phyloP scores from a whole-genome alignment of 768 basidiomycete species.

The Pleurotus citrinopileatus region DNA sequence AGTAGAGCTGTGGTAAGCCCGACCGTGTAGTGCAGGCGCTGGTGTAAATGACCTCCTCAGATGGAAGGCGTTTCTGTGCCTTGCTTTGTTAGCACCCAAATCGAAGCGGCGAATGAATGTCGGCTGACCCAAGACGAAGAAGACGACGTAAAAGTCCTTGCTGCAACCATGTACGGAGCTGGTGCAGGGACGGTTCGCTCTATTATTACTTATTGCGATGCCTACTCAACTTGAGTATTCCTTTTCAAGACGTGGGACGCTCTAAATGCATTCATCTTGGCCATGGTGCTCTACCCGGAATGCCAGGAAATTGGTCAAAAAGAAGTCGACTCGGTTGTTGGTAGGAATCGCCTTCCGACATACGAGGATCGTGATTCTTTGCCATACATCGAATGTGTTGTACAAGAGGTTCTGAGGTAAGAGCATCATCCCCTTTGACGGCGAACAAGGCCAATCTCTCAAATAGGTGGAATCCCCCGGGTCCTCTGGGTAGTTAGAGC shows the following conservation, averaged over 20 bases:
- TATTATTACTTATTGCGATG: no score
- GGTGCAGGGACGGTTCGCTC: constrained; percentile 31
- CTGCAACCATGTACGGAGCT: constrained; percentile 32
- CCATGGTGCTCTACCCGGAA: constrained; percentile 25
- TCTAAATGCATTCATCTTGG: constrained; percentile 20
- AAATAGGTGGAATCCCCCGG: constrained; percentile 16
- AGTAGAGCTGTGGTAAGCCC: neutral
- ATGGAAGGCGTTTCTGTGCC: constrained; percentile 21
- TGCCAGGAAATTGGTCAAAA: constrained; percentile 24
- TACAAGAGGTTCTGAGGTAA: constrained; percentile 17
- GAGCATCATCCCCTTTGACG: neutral
- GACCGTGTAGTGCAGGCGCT: no score
- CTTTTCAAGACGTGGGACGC: constrained; percentile 10
- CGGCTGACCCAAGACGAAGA: neutral
- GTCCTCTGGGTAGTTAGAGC: constrained; percentile 21
- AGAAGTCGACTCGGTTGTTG: constrained; percentile 25
- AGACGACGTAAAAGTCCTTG: constrained; percentile 20
- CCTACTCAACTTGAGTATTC: no score
- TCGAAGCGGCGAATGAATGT: constrained; percentile 6
- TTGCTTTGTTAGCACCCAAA: constrained; percentile 4
- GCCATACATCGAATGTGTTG: constrained; percentile 24
- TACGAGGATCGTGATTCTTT: constrained; percentile 21
- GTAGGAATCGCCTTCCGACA: constrained; percentile 21
- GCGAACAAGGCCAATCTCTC: neutral
- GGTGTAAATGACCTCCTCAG: no score